These are phyloP conservation scores for Tuber umbilicatum DNA, from an alignment of 495 filamentous ascomycete genomes.

Conservation along the genomic window DNA sequence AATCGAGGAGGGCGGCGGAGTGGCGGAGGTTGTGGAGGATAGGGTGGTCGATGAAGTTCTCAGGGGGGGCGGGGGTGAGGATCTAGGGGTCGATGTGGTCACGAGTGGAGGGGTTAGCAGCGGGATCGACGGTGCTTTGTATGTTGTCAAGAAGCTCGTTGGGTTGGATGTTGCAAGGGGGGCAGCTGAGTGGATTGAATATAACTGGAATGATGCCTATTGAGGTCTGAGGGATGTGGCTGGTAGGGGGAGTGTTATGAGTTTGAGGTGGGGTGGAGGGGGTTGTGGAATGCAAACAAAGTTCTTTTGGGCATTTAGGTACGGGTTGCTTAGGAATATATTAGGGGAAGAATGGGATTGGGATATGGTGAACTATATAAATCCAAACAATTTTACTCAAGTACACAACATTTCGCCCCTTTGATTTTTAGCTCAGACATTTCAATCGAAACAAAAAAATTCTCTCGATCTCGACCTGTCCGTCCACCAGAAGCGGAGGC, in stretches of 20 bases:
- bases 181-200: slow-evolving; percentile 21
- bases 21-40: slow-evolving; percentile 67
- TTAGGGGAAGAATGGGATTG: not conserved
- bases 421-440: not conserved
- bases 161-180: slow-evolving; percentile 13
- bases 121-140: slow-evolving; percentile 70
- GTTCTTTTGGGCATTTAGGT: not conserved
- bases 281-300: not conserved
- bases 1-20: slow-evolving; percentile 13
- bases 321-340: not conserved
- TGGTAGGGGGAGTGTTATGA: not conserved
- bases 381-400: not conserved
- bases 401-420: not conserved
- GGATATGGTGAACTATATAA: not conserved
- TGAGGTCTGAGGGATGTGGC: not conserved
- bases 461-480: not conserved
- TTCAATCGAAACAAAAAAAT: not conserved
- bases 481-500: not conserved
- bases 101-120: slow-evolving; percentile 69
- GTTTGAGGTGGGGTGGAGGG: not conserved
- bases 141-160: slow-evolving; percentile 68
- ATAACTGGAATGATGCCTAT: slow-evolving; percentile 17
- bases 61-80: slow-evolving; percentile 10
- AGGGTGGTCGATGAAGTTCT: slow-evolving; percentile 46
- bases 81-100: slow-evolving; percentile 59